Base-by-base conservation (phyloP, 225 moss, liverwort and hornwort species). In the Rhytidiadelphus loreus region DNA sequence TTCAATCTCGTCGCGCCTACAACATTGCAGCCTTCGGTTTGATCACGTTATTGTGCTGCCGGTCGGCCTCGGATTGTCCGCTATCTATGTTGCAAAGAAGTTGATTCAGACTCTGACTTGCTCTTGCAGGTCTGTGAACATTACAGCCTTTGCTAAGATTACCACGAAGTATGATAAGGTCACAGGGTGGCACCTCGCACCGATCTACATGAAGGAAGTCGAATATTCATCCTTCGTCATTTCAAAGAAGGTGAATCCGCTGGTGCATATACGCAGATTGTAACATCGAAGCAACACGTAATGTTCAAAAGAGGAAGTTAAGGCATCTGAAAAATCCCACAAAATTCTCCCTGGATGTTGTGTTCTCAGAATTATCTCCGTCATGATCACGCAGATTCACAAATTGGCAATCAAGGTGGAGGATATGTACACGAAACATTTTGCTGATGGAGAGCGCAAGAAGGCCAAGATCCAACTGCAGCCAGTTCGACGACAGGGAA, bases 341-440 rank as follows among this genome's bases (percentile, higher is more conserved):
- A 24, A 58, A 58, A 23, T 58, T 71, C 32, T 58, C 72, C 72
- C 17, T 76, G 57, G 82, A 82, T 75, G 66, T 66, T 16, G n/a
- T 52, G 9, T 89, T 72, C 53, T 68, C 8, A 58, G 73, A 86
- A 59, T 70, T 33, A 61, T 76, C 35, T 76, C 35, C 58, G 9
- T 60, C 32, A 60, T 60, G 60, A 60, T 30, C 57, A 26, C 60
- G 69, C 87, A 94, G 92, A 83, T 95, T 50, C 82, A 94, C 44
- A 93, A 89, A 86, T 88, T 95, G 63, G 85, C 94, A 80, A 92
- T 90, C 19, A 94, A 93, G 88, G 93, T 97, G 83, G 96, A 97
- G 90, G 80, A 80, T 61, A 87, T 95, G 58, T 96, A 90, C 56
- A 93, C 93, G 24, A 90, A 93, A 72, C 89, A 95, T 56, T 96